Percentiles rank a stretch among this genome's conserved stretches.
These are phyloP conservation scores for Glycine latifolia DNA, from an alignment of 306 rosid species.

Conservation along the genomic window DNA sequence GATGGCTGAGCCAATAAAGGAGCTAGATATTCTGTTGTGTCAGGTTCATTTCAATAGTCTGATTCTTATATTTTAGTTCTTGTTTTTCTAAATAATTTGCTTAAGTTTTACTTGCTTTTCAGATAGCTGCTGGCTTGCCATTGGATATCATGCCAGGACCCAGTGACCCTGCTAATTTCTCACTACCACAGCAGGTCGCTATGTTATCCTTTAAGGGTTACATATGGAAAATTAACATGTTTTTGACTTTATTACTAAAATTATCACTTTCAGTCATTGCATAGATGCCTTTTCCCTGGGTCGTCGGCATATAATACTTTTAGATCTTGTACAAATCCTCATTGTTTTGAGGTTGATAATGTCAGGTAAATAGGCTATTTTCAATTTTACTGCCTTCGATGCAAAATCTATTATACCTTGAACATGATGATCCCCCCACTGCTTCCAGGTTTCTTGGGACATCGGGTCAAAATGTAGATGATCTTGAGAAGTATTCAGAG, in stretches of 20 bases:
- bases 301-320: slow-evolving; percentile 88
- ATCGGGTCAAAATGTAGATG: slow-evolving; percentile 90
- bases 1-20: slow-evolving; percentile 81
- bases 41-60: slow-evolving; percentile 66
- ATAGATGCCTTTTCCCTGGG: slow-evolving; percentile 92
- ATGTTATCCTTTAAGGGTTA: slow-evolving; percentile 41
- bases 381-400: slow-evolving; percentile 22
- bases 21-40: slow-evolving; percentile 86
- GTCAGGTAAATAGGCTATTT: slow-evolving; percentile 62
- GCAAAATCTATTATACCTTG: slow-evolving; percentile 35
- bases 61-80: slow-evolving; percentile 26
- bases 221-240: slow-evolving; percentile 25
- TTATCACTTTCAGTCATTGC: slow-evolving; percentile 75
- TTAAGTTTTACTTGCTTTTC: slow-evolving; percentile 49
- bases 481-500: slow-evolving; percentile 84
- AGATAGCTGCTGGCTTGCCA: slow-evolving; percentile 86
- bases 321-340: slow-evolving; percentile 94
- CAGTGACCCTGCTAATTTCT: slow-evolving; percentile 82
- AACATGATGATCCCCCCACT: slow-evolving; percentile 41
- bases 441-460: slow-evolving; percentile 90
- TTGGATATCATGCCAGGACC: slow-evolving; percentile 98
- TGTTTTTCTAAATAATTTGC: slow-evolving; percentile 38
- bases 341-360: slow-evolving; percentile 83
- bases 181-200: slow-evolving; percentile 94
- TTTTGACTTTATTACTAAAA: slow-evolving; percentile 52